Base-by-base conservation (phyloP, 148 eudicot species). In the Camellia japonica region DNA sequence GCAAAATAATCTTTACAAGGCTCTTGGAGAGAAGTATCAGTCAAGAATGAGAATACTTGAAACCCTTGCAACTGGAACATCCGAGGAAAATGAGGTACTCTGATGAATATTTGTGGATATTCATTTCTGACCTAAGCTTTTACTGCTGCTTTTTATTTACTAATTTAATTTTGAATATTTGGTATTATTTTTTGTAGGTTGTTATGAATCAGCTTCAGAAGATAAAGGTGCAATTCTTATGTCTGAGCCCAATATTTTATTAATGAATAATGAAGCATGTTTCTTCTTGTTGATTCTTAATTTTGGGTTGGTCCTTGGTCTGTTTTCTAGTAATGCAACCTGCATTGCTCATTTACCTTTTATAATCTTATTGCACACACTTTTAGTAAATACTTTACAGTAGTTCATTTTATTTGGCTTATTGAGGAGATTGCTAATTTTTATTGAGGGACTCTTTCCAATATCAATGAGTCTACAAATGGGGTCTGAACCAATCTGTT, bases 41-140 rank as follows among this genome's bases (percentile, higher is more conserved):
- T 88, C 90, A 78, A 90, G 83, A 86, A 79, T 91, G 44, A 90
- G 82, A 85, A 93, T 88, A 79, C 92, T 97, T 16, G 95, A 94
- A 86, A 90, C 94, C 55, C 98, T 97, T 81, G 93, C 95, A 52
- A 84, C 79, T 68, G 99, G 98, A 63, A 83, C 94, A 49, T 85
- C 91, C 54, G 98, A 89, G 83, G 99, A 96, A 88, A 89, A 86
- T 81, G 91, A 94, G 98, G 99, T 96, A 87, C 30, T 79, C 44
- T 78, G n/a, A 68, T 18, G 63, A 38, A 72, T 42, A n/a, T 13
- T 43, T 68, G 55, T 65, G 71, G 80, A 66, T 60, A 46, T 74
- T 64, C 8, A 30, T 30, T 30, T 30, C 30, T 30, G 1, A 46
- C 43, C 5, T 65, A 47, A 42, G 73, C 46, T 18, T 58, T 41